phyloP scores from a whole-genome alignment of 23 red algal genomes.

The Rhodosorus marinus region DNA sequence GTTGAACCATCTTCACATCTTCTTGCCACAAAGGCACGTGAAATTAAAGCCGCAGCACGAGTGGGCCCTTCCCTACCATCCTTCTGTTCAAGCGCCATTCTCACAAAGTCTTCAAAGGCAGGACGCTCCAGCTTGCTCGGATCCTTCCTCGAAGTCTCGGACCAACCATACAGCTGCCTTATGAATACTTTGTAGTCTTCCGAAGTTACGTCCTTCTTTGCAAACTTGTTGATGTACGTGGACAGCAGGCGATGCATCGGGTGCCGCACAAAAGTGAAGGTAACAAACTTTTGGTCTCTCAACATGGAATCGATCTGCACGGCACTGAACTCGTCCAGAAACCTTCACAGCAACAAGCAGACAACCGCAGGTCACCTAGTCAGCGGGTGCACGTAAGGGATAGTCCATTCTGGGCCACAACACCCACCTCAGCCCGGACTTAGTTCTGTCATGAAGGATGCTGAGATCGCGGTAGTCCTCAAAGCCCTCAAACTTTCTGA shows the following conservation, averaged over 20 bases:
- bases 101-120: not conserved
- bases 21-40: not conserved
- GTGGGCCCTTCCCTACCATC: not conserved
- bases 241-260: constrained; percentile 45
- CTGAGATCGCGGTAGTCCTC: not conserved
- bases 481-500: not conserved
- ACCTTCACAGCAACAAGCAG: no score
- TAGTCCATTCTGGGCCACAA: no score
- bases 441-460: not conserved
- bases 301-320: constrained; percentile 19
- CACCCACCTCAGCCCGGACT: not conserved
- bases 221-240: constrained; percentile 80
- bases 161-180: constrained; percentile 35
- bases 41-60: not conserved
- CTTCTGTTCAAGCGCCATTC: not conserved
- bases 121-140: not conserved
- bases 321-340: constrained; percentile 50
- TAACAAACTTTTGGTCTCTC: constrained; percentile 20
- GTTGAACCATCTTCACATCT: not conserved
- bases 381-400: no score
- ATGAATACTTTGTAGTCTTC: constrained; percentile 47
- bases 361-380: no score
- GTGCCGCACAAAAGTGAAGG: constrained; percentile 68
- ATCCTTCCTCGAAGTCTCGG: not conserved
- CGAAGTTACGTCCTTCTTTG: constrained; percentile 10